These are phyloP conservation scores for Beauveria scarabaeidicola DNA, from an alignment of 2,329 filamentous ascomycete species.

Conservation along the genomic window DNA sequence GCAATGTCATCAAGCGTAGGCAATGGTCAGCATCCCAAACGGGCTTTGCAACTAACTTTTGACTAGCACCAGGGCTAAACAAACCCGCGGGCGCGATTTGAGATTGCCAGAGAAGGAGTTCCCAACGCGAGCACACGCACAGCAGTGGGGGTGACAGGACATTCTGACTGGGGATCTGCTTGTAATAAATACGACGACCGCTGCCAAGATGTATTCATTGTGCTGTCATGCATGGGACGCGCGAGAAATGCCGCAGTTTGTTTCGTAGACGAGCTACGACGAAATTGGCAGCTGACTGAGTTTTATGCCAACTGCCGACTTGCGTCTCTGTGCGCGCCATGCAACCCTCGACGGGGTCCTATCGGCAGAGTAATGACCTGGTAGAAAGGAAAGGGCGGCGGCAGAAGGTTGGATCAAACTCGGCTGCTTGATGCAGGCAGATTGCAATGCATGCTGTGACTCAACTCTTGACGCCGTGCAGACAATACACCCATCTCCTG, in stretches of 20 bases:
- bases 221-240: not conserved
- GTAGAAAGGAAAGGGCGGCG: not conserved
- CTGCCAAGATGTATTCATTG: constrained; percentile 1
- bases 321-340: not conserved
- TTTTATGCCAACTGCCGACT: constrained; percentile 4
- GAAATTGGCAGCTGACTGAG: not conserved
- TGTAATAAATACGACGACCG: not conserved
- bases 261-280: not conserved
- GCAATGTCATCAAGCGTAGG: not conserved
- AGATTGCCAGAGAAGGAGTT: not conserved
- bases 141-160: not conserved
- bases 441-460: not conserved
- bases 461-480: not conserved
- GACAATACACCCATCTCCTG: not conserved
- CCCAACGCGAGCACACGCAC: not conserved
- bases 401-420: not conserved
- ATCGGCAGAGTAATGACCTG: not conserved
- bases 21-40: not conserved
- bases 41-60: not conserved
- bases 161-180: not conserved
- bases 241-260: constrained; percentile 1
- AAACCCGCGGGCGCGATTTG: not conserved
- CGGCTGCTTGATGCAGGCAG: not conserved
- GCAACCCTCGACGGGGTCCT: not conserved
- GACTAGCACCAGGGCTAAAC: not conserved